phyloP scores from a whole-genome alignment of 2,329 filamentous ascomycete genomes.

The Fusarium tjaetaba region DNA sequence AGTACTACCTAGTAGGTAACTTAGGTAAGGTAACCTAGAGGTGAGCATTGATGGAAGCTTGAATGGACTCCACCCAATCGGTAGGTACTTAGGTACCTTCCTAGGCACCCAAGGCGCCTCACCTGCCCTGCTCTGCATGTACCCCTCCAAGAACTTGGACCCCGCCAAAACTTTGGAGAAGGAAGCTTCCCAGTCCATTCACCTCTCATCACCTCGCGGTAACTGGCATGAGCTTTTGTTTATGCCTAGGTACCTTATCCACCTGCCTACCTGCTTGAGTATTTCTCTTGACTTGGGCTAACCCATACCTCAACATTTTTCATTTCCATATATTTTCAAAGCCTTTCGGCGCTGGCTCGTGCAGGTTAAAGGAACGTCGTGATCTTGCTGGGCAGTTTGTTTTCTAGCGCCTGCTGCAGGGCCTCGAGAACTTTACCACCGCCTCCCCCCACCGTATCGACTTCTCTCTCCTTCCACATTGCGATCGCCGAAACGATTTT shows the following conservation, averaged over 20 bases:
- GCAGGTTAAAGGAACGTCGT: not conserved
- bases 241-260: conserved; percentile 3
- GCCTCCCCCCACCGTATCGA: conserved; percentile 19
- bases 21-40: not conserved
- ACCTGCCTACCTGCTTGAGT: not conserved
- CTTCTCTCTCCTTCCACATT: conserved; percentile 21
- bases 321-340: not conserved
- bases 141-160: conserved; percentile 48
- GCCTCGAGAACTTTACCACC: conserved; percentile 24
- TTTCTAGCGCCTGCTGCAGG: conserved; percentile 15
- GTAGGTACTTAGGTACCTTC: not conserved
- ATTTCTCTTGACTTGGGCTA: not conserved
- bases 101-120: not conserved
- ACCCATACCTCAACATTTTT: not conserved
- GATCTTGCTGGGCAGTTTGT: not conserved
- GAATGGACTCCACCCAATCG: not conserved
- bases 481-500: conserved; percentile 3
- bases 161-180: conserved; percentile 46
- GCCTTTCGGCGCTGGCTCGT: not conserved
- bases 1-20: no score
- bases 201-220: conserved; percentile 4
- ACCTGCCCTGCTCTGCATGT: conserved; percentile 21
- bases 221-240: conserved; percentile 22
- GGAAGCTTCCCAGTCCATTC: conserved; percentile 14
- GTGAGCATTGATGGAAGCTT: not conserved